phyloP scores from a whole-genome alignment of 1,139 yeast species.

The Lizanozyma gosingica region DNA sequence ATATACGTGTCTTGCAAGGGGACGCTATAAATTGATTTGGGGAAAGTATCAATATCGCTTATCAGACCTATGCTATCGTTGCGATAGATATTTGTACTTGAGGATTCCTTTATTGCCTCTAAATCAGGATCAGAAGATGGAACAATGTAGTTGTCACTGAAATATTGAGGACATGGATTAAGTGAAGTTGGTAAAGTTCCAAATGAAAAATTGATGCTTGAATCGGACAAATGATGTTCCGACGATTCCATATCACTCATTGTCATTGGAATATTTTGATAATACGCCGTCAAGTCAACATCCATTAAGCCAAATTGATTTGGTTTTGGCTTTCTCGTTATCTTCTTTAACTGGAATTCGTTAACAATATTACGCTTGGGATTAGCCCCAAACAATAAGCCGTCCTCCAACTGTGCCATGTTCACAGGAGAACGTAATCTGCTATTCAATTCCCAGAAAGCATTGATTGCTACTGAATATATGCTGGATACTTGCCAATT shows the following conservation, averaged over 20 bases:
- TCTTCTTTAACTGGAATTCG: not conserved
- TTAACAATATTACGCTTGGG: not conserved
- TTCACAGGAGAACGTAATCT: not conserved
- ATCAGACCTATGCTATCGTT: not conserved
- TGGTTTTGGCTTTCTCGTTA: not conserved
- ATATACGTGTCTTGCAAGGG: not conserved
- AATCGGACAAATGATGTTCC: not conserved
- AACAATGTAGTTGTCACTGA: not conserved
- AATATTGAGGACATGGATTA: not conserved
- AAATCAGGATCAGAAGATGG: not conserved
- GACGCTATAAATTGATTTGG: not conserved
- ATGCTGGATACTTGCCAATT: not conserved
- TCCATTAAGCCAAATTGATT: not conserved
- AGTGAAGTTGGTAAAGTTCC: not conserved
- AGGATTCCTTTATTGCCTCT: not conserved
- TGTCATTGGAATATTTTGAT: not conserved
- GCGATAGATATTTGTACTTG: not conserved
- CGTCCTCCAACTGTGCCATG: not conserved
- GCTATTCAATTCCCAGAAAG: not conserved
- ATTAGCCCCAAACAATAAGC: not conserved
- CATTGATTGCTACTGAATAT: not conserved
- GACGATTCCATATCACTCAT: not conserved
- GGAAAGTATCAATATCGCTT: not conserved
- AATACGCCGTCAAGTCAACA: not conserved
- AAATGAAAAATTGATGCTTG: not conserved